Conservation (phyloP, 2,329 filamentous ascomycete species). For the Dactylellina cionopaga region DNA sequence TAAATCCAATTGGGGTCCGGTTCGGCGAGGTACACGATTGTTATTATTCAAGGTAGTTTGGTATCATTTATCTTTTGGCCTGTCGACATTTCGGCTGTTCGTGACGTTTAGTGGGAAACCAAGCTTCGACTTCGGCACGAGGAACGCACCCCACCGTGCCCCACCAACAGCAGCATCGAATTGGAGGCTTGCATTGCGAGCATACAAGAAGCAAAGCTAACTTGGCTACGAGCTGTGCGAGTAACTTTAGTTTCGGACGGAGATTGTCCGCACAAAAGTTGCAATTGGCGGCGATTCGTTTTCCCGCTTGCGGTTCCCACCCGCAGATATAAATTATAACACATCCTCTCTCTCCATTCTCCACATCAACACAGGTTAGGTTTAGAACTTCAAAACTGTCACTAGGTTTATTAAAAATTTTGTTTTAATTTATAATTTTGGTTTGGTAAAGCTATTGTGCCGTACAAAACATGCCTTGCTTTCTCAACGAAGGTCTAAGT, state of each 20-base stretch:
- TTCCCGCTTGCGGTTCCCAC: background rate
- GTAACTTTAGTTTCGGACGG: conserved; percentile 7
- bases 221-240: conserved; percentile 4
- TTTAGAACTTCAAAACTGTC: background rate
- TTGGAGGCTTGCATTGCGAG: background rate
- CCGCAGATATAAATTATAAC: conserved; percentile 5
- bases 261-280: conserved; percentile 42
- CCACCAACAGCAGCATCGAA: background rate
- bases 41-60: background rate
- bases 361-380: background rate
- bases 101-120: conserved; percentile 20
- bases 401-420: too few relatives aligned
- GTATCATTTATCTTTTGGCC: background rate
- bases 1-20: conserved; percentile 10
- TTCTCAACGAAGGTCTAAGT: too few relatives aligned
- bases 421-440: too few relatives aligned
- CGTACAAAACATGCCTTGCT: too few relatives aligned
- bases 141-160: conserved; percentile 7
- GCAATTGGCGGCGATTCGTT: conserved; percentile 3
- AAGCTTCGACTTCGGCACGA: conserved; percentile 39
- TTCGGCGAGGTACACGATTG: conserved; percentile 29
- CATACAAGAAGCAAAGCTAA: background rate
- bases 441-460: too few relatives aligned
- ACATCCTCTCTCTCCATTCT: background rate
- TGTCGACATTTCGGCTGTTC: conserved; percentile 37